A percentile compares a stretch with the other conserved stretches of the same genome.
Evolutionary conservation across 108 stramenopile genomes (phyloP).

Genomic region (Bacterosira constricta): DNA sequence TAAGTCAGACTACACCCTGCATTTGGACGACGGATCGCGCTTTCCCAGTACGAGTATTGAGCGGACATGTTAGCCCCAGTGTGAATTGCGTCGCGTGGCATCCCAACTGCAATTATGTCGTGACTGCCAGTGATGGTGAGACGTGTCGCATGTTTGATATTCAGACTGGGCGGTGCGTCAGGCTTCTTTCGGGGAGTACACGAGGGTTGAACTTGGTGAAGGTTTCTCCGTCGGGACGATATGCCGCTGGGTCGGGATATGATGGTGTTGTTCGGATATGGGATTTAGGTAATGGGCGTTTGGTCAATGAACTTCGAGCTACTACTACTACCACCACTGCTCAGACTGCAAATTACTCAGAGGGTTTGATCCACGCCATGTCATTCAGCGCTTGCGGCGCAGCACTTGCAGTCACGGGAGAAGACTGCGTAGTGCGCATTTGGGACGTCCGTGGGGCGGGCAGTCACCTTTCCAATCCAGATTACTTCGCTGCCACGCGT

Average conservation of each 20-base stretch:
- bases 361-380: constrained; percentile 63
- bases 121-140: constrained; percentile 91
- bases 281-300: constrained; percentile 83
- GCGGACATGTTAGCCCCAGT: constrained; percentile 88
- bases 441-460: constrained; percentile 79
- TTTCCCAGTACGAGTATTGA: constrained; percentile 88
- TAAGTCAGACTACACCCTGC: constrained; percentile 91
- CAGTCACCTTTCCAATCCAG: constrained; percentile 45
- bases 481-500: constrained; percentile 45
- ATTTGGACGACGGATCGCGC: constrained; percentile 94
- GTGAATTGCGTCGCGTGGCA: constrained; percentile 93
- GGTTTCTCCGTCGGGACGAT: constrained; percentile 76
- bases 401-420: constrained; percentile 80
- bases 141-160: constrained; percentile 96
- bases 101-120: constrained; percentile 94
- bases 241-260: constrained; percentile 76
- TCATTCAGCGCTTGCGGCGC: constrained; percentile 81
- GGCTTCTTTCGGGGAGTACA: constrained; percentile 84
- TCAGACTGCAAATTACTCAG: constrained; percentile 15
- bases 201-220: constrained; percentile 69
- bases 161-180: constrained; percentile 88
- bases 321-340: not conserved
- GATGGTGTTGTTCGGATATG: constrained; percentile 74
- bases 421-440: constrained; percentile 77
- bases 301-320: constrained; percentile 76